Conservation (phyloP, 2,329 filamentous ascomycete genomes). For the Alternaria tenuissima region DNA sequence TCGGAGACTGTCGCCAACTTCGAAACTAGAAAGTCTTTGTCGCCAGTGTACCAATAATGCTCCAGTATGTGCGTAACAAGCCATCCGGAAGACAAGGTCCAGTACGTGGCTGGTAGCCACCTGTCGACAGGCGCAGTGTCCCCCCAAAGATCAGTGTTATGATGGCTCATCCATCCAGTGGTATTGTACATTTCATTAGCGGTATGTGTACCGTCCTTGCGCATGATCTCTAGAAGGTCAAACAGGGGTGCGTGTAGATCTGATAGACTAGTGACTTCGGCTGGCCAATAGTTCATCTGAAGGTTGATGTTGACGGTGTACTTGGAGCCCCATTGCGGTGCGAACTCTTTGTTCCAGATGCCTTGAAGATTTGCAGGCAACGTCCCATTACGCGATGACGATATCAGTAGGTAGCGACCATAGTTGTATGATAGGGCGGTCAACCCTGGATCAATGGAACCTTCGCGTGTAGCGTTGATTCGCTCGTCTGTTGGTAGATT, state of each 20-base stretch:
- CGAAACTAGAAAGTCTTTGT: constrained; percentile 24
- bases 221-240: constrained; percentile 50
- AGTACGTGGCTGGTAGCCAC: constrained; percentile 35
- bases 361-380: constrained; percentile 58
- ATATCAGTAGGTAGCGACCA: constrained; percentile 53
- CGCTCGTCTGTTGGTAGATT: constrained; percentile 8
- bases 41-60: constrained; percentile 32
- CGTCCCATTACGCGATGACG: constrained; percentile 36
- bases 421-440: constrained; percentile 51
- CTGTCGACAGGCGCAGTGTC: constrained; percentile 34
- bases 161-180: constrained; percentile 38
- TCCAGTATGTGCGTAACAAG: constrained; percentile 34
- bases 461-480: constrained; percentile 7
- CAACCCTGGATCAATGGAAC: constrained; percentile 21
- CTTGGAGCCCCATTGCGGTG: constrained; percentile 58
- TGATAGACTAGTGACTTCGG: constrained; percentile 30
- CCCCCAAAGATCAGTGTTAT: constrained; percentile 40
- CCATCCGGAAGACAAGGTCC: constrained; percentile 42
- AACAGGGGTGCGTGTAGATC: constrained; percentile 56
- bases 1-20: constrained; percentile 9
- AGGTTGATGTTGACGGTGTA: constrained; percentile 63
- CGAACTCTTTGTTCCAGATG: constrained; percentile 55
- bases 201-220: constrained; percentile 38
- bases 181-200: constrained; percentile 31
- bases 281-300: constrained; percentile 64